Percentiles rank a stretch among this genome's conserved stretches.
These are phyloP conservation scores for Serendipita sp. DNA, from an alignment of 768 basidiomycete species.

Conservation along the genomic window DNA sequence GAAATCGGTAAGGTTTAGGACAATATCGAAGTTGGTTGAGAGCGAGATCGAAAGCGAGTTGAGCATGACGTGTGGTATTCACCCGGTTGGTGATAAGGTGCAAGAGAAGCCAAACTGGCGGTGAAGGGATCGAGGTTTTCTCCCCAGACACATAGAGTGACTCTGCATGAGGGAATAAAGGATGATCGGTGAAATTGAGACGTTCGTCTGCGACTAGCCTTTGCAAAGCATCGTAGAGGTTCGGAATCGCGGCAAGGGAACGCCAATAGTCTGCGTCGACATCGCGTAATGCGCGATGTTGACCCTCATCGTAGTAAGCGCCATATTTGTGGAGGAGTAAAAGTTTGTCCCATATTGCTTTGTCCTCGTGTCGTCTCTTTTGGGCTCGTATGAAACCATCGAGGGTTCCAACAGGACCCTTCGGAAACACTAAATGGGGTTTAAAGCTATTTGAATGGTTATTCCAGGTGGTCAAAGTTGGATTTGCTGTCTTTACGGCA, in stretches of 20 bases:
- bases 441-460: neutral
- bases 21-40: neutral
- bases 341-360: neutral
- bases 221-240: neutral
- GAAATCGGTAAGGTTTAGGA: neutral
- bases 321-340: neutral
- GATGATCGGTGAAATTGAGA: neutral
- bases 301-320: neutral
- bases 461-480: neutral
- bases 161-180: neutral
- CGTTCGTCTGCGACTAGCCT: neutral
- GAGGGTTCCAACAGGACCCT: neutral
- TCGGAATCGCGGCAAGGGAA: neutral
- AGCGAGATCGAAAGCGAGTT: neutral
- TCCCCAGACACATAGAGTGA: neutral
- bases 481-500: neutral
- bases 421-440: neutral
- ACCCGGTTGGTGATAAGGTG: neutral
- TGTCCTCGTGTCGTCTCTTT: neutral
- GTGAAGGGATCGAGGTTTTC: neutral
- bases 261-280: neutral
- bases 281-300: neutral
- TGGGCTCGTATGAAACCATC: constrained; percentile 1
- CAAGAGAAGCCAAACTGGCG: neutral
- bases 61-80: neutral